These are phyloP conservation scores for Colletotrichum tamarilloi DNA, from an alignment of 2,329 filamentous ascomycete genomes.

Conservation along the genomic window DNA sequence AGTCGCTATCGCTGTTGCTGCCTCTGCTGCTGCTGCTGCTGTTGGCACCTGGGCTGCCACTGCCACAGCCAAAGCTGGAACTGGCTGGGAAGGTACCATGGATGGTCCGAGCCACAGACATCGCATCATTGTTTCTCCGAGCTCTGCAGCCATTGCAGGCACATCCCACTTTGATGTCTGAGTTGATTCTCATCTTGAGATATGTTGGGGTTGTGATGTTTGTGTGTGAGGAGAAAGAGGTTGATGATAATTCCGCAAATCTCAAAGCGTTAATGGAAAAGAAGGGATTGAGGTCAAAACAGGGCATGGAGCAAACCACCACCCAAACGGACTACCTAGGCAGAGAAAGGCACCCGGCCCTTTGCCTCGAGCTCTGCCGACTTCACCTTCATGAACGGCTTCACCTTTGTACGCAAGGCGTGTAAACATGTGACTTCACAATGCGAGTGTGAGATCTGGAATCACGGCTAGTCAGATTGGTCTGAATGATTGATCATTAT, in stretches of 20 bases:
- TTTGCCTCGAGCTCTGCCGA: background rate
- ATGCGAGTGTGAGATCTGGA: background rate
- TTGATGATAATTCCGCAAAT: background rate
- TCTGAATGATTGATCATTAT: slow-evolving; percentile 34
- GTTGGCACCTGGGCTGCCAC: slow-evolving; percentile 24
- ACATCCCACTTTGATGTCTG: background rate
- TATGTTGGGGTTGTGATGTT: background rate
- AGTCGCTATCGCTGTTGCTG: slow-evolving; percentile 7
- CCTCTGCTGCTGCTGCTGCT: slow-evolving; percentile 12
- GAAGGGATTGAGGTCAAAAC: background rate
- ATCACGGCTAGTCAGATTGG: background rate
- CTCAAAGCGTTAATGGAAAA: background rate
- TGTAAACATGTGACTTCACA: background rate
- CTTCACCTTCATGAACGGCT: background rate
- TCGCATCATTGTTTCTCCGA: slow-evolving; percentile 29
- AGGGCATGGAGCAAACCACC: background rate
- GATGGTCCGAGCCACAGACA: slow-evolving; percentile 13
- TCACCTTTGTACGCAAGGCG: background rate
- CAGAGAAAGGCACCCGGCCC: background rate
- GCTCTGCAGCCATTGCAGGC: slow-evolving; percentile 10
- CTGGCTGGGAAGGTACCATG: background rate
- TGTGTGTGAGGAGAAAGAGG: background rate
- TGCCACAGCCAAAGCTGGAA: slow-evolving; percentile 9
- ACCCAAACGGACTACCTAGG: background rate
- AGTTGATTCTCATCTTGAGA: slow-evolving; percentile 6